Base-by-base conservation (phyloP, 306 rosid species). In the Luffa acutangula region DNA sequence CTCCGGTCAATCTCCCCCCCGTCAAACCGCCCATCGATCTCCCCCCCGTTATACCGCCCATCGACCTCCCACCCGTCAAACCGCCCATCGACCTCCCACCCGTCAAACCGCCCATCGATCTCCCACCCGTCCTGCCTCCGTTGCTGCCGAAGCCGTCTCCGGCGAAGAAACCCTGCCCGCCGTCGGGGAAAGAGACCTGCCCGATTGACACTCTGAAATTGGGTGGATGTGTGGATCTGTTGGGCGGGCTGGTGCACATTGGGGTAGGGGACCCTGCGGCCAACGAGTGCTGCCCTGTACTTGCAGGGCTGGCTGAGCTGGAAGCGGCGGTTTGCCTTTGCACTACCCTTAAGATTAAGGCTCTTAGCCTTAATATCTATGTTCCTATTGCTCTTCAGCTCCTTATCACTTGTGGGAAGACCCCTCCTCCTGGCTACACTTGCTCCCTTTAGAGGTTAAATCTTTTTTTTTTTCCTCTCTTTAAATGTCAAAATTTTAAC, bases 351-450 rank as follows among this genome's bases (percentile, higher is more conserved):
- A 96, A 96, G 84, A 46, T 89, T 20, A 96, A 96, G 85, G 90
- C 87, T 83, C 87, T 96, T n/a, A 90, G 91, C 85, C 98, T 96
- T 58, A 93, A 89, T 41, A 78, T 96, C 6, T 91, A 76, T 73
- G 96, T 96, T 2, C 98, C 99, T 0, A 45, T 96, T 37, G 98
- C 98, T 81, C 92, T 96, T 84, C 97, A 96, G 88, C 97, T 96
- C 18, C 97, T 96, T 15, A 78, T 96, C 18, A 58, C 96, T 64
- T 96, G 99, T 84, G 99, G 99, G 3, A 96, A 96, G 83, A 79
- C 86, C 4, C 99, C 99, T 79, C 98, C 99, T 82, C 89, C 96
- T 84, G 99, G 99, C 78, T 96, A 85, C 92, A 96, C 99, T 18
- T 96, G 99, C 90, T 80, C 97, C 74, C 90, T 95, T 49, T 95